Conservation (phyloP, 768 basidiomycete species). For the Kondoa malvinella region DNA sequence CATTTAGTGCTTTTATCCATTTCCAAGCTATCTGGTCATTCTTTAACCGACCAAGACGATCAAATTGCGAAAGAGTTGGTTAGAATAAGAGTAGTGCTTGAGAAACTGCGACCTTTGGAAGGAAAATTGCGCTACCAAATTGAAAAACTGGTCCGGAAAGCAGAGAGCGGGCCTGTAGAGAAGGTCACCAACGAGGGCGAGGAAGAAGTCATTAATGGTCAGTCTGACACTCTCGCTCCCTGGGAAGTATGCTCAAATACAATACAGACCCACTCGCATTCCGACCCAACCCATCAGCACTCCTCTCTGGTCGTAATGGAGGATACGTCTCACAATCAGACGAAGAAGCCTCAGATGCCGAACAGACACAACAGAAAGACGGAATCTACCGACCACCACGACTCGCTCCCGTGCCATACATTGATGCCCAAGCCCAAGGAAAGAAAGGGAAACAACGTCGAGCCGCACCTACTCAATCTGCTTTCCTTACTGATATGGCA, state of each 20-base stretch:
- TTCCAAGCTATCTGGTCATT: conserved; percentile 19
- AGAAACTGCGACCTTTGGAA: conserved; percentile 73
- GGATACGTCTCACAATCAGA: conserved; percentile 10
- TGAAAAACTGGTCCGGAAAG: conserved; percentile 69
- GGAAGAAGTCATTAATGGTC: conserved; percentile 28
- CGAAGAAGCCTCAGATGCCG: conserved; percentile 30
- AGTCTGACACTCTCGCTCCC: background rate
- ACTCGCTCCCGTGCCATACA: conserved; percentile 75
- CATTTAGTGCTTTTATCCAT: conserved; percentile 47
- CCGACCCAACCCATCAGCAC: conserved; percentile 67
- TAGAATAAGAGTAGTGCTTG: conserved; percentile 62
- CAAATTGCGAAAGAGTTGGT: conserved; percentile 55
- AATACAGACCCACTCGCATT: conserved; percentile 70
- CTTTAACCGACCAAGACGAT: conserved; percentile 15
- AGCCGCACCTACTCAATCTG: conserved; percentile 13
- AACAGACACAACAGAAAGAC: conserved; percentile 18
- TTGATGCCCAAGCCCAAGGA: conserved; percentile 34
- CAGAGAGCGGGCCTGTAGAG: conserved; percentile 41
- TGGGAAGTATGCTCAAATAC: background rate
- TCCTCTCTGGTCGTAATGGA: conserved; percentile 36
- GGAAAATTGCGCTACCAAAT: conserved; percentile 83
- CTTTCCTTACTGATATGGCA: background rate
- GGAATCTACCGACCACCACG: conserved; percentile 50
- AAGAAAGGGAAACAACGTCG: conserved; percentile 33
- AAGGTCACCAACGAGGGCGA: conserved; percentile 15